phyloP scores from a whole-genome alignment of 306 rosid genomes.

The Begonia masoniana region DNA sequence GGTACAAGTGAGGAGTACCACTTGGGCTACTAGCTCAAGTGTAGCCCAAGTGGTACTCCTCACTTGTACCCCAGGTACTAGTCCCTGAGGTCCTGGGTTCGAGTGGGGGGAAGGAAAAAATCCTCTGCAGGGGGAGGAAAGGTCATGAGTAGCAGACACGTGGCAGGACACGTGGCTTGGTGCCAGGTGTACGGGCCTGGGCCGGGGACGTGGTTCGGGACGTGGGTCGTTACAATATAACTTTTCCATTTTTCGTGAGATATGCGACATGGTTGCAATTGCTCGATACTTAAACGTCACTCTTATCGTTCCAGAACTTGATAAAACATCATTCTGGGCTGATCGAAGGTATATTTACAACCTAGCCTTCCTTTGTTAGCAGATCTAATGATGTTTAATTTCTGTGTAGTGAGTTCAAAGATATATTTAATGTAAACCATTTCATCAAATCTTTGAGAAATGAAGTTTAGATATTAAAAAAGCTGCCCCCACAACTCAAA shows the following conservation, averaged over 20 bases:
- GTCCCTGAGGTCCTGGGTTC: too few species aligned
- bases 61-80: too few species aligned
- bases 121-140: too few species aligned
- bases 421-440: constrained; percentile 66
- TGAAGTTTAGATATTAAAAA: constrained; percentile 65
- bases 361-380: background rate
- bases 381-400: constrained; percentile 7
- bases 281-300: constrained; percentile 78
- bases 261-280: constrained; percentile 91
- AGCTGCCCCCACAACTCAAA: constrained; percentile 60
- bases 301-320: constrained; percentile 86
- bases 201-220: too few species aligned
- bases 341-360: constrained; percentile 57
- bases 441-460: constrained; percentile 71
- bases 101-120: too few species aligned
- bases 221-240: too few species aligned
- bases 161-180: too few species aligned
- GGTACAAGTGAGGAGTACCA: too few species aligned
- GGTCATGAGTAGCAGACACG: too few species aligned
- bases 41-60: too few species aligned
- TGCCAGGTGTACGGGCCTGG: too few species aligned
- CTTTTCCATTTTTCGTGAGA: constrained; percentile 31
- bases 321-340: constrained; percentile 87
- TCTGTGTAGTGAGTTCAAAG: constrained; percentile 59
- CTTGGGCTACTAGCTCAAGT: too few species aligned